Conservation (phyloP, 306 rosid species). For the Crataegus laevigata region DNA sequence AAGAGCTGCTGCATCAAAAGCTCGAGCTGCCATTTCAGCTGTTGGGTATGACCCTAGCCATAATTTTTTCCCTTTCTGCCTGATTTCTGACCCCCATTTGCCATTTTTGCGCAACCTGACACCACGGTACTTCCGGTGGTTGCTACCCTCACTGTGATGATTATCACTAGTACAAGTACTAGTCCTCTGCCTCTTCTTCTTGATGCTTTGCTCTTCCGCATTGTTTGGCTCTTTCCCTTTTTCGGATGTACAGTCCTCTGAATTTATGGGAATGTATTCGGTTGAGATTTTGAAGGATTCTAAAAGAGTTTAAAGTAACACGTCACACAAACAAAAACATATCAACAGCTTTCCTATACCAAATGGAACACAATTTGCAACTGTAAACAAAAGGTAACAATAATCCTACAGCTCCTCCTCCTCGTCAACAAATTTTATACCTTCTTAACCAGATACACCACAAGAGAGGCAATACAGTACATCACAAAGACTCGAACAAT, state of each 20-base stretch:
- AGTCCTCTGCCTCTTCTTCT: conserved; percentile 28
- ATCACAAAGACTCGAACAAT: neutral
- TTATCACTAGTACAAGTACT: neutral
- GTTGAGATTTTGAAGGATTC: neutral
- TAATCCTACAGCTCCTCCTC: neutral
- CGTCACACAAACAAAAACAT: neutral
- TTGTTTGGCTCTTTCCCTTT: conserved; percentile 8
- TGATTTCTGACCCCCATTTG: conserved; percentile 76
- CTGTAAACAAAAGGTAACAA: neutral
- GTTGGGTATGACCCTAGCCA: conserved; percentile 87
- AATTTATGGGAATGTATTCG: neutral
- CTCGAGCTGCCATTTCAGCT: conserved; percentile 90
- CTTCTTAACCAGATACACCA: neutral
- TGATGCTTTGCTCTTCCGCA: conserved; percentile 13
- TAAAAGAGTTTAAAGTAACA: neutral
- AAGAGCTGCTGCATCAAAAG: conserved; percentile 82
- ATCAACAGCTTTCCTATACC: neutral
- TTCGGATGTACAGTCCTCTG: neutral
- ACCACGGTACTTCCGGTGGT: conserved; percentile 58
- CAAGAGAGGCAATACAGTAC: neutral
- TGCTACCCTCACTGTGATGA: conserved; percentile 7
- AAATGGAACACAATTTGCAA: neutral
- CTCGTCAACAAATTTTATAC: neutral
- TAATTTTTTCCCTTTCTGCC: conserved; percentile 76
- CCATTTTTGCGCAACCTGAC: conserved; percentile 81